These are phyloP conservation scores for Agapanthus africanus DNA, from an alignment of 106 monocot genomes.

Conservation along the genomic window DNA sequence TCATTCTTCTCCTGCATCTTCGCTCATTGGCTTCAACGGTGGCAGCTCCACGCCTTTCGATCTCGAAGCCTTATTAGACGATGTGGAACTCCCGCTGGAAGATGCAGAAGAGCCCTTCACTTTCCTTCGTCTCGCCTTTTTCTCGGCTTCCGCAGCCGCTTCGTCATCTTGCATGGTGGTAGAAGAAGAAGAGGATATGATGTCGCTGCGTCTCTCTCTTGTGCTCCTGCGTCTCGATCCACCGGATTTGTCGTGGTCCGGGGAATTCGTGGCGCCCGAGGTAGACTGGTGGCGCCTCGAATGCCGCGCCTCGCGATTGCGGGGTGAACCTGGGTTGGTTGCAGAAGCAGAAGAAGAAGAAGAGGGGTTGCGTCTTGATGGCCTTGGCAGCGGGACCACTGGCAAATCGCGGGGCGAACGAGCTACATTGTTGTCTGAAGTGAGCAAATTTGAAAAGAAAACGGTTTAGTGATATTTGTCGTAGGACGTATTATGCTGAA, in stretches of 20 bases:
- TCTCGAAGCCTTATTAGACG: neutral
- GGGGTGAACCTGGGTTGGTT: neutral
- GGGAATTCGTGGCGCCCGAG: neutral
- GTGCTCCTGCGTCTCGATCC: neutral
- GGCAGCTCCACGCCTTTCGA: neutral
- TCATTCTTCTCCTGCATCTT: neutral
- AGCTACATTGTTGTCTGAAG: neutral
- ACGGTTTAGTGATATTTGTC: neutral
- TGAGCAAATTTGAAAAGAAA: neutral
- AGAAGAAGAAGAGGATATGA: neutral
- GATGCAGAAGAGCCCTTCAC: neutral
- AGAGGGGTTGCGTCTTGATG: constrained; percentile 1
- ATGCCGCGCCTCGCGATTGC: neutral
- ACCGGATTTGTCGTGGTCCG: neutral
- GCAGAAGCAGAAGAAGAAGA: neutral
- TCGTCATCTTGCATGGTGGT: neutral
- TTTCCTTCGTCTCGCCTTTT: neutral
- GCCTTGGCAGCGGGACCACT: neutral
- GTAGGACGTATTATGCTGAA: neutral
- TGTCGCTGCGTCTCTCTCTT: constrained; percentile 4
- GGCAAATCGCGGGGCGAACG: neutral
- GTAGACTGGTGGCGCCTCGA: neutral
- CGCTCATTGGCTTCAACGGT: neutral
- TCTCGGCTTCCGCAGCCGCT: neutral
- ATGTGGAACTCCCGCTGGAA: too few species aligned